Evolutionary conservation across 2,329 filamentous ascomycete species (phyloP), one percentile per base, ranked within the genome.

Genomic region (Knufia fluminis): DNA sequence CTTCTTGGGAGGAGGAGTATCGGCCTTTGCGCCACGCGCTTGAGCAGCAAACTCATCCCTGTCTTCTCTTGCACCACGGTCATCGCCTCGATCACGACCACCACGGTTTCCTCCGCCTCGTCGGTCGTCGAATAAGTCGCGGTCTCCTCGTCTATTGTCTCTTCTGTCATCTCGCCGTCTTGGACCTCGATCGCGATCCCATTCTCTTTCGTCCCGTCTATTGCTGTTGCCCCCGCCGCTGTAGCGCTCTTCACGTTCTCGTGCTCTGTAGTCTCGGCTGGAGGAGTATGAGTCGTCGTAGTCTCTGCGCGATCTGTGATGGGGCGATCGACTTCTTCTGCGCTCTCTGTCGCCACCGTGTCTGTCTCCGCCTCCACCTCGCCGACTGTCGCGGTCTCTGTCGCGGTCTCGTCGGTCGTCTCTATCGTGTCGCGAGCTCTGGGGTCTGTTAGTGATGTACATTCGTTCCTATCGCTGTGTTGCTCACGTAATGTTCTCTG

Each of bases 221-320:
- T 52, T 50, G 32, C 80, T 80, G 65, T 96, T 96, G 64, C 90
- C 79, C 60, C 96, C 91, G 68, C 97, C 91, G 54, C 91, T 80
- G 65, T 96, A 96, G 64, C 90, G 79, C 60, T 96, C 91, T 68
- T 97, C 91, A 54, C 91, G 85, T 71, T 97, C 91, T 54, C 91
- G 78, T 65, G 94, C 91, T 64, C 91, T 81, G 67, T 95, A 94
- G 71, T 84, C 90, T 59, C 91, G 85, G 68, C 89, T 95, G 4
- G 86, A 89, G 17, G 90, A 94, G 70, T 97, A 97, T 50, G 86
- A 82, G 68, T 96, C 89, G 66, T 86, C 83, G 49, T 78, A 79
- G 46, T 92, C 85, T 59, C 85, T 85, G 50, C 74, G 68, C 51
- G 83, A 78, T 57, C 80, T 77, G 63, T 86, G 82, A 60, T 85